phyloP scores from a whole-genome alignment of 2,329 filamentous ascomycete species.

The Cladophialophora psammophila region DNA sequence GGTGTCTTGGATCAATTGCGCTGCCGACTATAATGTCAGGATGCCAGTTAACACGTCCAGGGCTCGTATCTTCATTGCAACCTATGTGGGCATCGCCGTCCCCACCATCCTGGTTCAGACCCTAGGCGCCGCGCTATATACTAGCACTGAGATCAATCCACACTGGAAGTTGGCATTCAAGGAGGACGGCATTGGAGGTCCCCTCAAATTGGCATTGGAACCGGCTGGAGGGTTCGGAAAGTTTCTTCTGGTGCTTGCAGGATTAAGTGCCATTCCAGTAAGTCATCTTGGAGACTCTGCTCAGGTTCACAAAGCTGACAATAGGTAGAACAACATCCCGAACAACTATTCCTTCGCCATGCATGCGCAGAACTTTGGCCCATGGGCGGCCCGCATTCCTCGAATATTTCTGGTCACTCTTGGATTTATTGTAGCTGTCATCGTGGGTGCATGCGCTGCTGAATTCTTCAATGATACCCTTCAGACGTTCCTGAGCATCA shows the following conservation, averaged over 20 bases:
- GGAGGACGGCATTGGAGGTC: slow-evolving; percentile 13
- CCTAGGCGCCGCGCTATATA: slow-evolving; percentile 16
- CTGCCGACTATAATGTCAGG: slow-evolving; percentile 50
- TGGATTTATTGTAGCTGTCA: slow-evolving; percentile 14
- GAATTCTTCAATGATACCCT: slow-evolving; percentile 20
- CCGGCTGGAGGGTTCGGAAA: slow-evolving; percentile 20
- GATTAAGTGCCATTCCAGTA: slow-evolving; percentile 21
- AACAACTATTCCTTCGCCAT: slow-evolving; percentile 23
- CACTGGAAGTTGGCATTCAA: slow-evolving; percentile 20
- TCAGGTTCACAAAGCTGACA: background rate
- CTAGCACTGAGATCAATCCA: slow-evolving; percentile 14
- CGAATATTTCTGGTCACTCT: slow-evolving; percentile 14
- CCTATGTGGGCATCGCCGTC: slow-evolving; percentile 17
- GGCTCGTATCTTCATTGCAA: slow-evolving; percentile 17
- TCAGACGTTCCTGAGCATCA: slow-evolving; percentile 21
- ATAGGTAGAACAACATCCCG: slow-evolving; percentile 15
- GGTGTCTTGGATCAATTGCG: slow-evolving; percentile 49
- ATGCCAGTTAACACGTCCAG: slow-evolving; percentile 46
- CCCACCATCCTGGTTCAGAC: slow-evolving; percentile 17
- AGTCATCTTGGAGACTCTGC: background rate
- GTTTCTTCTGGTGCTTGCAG: slow-evolving; percentile 17
- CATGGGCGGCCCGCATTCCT: slow-evolving; percentile 18
- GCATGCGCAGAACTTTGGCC: slow-evolving; percentile 21
- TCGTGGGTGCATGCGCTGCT: slow-evolving; percentile 14
- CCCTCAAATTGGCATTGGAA: slow-evolving; percentile 17